Evolutionary conservation across 2,329 filamentous ascomycete genomes (phyloP), one percentile per base, ranked within the genome.

Genomic region (Erysiphe pulchra): DNA sequence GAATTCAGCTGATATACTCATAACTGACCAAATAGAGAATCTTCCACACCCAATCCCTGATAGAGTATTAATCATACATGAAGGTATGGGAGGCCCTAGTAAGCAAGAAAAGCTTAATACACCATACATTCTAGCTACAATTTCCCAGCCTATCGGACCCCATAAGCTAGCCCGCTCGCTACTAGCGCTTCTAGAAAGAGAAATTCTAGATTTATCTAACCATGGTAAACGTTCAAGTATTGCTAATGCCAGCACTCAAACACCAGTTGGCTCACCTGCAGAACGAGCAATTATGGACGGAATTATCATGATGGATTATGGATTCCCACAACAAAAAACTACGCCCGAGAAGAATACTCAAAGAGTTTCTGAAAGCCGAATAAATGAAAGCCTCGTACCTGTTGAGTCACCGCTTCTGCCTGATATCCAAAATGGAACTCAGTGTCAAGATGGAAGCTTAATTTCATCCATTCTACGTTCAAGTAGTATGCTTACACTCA

Each of bases 151-250:
- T 13, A 45, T 55, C 8, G 53, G 53, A 17, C 54, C 54, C 18
- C 55, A 51, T 45, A 55, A 52, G 32, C 52, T 57, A 14, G 55
- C 55, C 30, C 44, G 53, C 17, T 49, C 44, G 6, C 49, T 57
- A 11, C 44, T 56, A 2, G 42, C 47, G 28, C 37, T 57, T 5
- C 34, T 57, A 18, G 44, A 52, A 16, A 46, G 45, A 32, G 28
- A 49, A 4, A 8, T 42, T 7, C 44, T 45, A 17, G 10, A 4
- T 1, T 8, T 11, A 13, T 3, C 24, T 14, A 32, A 24, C 8
- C 37, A 33, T 11, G 32, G 46, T 34, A n/a, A n/a, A 42, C 6
- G 14, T n/a, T 18, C 33, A 14, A 16, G 17, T 8, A 7, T 42
- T 14, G 17, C 32, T 18, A 45, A 55, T 46, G 46, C 37, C 6